phyloP scores from a whole-genome alignment of 441 rosid genomes.

The Isatis lusitanica region DNA sequence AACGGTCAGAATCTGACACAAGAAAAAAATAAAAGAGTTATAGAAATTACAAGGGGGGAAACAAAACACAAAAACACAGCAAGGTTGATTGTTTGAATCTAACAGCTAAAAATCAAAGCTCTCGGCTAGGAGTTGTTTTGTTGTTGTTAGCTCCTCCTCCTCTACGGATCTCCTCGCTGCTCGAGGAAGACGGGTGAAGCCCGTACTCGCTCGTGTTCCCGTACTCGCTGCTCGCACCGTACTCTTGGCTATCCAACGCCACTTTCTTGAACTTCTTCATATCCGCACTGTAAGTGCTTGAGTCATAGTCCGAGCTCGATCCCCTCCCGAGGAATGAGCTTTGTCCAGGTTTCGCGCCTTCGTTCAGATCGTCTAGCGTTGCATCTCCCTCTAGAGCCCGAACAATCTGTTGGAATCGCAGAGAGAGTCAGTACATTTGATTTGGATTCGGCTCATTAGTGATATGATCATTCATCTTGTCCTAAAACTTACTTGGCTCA shows the following conservation, averaged over 20 bases:
- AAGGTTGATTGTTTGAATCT: slow-evolving; percentile 31
- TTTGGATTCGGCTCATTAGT: neutral
- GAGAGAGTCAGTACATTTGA: neutral
- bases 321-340: slow-evolving; percentile 36
- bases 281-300: slow-evolving; percentile 45
- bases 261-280: slow-evolving; percentile 54
- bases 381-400: slow-evolving; percentile 78
- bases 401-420: slow-evolving; percentile 61
- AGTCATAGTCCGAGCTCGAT: slow-evolving; percentile 41
- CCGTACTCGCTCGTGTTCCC: slow-evolving; percentile 66
- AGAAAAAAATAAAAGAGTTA: neutral
- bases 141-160: slow-evolving; percentile 27
- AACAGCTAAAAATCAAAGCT: slow-evolving; percentile 23
- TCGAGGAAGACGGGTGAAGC: slow-evolving; percentile 55
- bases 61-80: slow-evolving; percentile 28
- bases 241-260: slow-evolving; percentile 45
- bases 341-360: slow-evolving; percentile 42
- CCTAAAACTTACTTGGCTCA: slow-evolving; percentile 63
- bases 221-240: slow-evolving; percentile 59
- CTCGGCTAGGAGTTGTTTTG: slow-evolving; percentile 23
- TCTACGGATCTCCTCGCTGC: slow-evolving; percentile 42
- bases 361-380: slow-evolving; percentile 62
- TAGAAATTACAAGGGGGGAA: neutral
- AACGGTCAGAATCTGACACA: slow-evolving; percentile 27
- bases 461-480: neutral